Conservation (phyloP, 2,329 filamentous ascomycete genomes). For the Colletotrichum truncatum region DNA sequence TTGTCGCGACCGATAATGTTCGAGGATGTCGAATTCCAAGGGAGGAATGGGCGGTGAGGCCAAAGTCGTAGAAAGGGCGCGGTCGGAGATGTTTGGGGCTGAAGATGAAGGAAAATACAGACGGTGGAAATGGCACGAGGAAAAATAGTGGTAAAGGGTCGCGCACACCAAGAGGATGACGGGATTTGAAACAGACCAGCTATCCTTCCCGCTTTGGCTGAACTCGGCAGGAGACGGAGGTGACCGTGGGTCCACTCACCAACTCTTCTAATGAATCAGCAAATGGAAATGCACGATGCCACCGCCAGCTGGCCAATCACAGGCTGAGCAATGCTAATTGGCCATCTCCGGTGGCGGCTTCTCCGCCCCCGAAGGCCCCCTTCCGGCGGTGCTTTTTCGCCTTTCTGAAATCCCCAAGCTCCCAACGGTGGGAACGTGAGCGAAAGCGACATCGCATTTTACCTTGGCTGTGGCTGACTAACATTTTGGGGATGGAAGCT, state of each 20-base stretch:
- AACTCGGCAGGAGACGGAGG: constrained; percentile 28
- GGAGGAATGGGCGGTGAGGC: background rate
- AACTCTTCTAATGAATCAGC: background rate
- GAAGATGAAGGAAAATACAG: background rate
- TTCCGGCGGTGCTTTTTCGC: constrained; percentile 1
- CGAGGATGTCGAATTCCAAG: background rate
- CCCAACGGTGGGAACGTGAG: constrained; percentile 5
- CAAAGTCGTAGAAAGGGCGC: background rate
- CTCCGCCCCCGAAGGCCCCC: constrained; percentile 1
- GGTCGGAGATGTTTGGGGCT: background rate
- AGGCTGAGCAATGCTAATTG: constrained; percentile 14
- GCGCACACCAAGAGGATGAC: background rate
- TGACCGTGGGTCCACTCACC: constrained; percentile 12
- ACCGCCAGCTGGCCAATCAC: constrained; percentile 12
- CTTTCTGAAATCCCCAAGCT: constrained; percentile 1
- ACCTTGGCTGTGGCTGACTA: constrained; percentile 1
- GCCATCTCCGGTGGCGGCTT: constrained; percentile 16
- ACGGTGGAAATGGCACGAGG: constrained; percentile 6
- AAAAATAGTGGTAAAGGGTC: constrained; percentile 1
- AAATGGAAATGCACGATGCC: constrained; percentile 15
- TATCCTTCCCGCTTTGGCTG: constrained; percentile 20
- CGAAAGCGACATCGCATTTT: background rate
- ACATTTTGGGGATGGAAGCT: background rate
- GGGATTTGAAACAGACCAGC: constrained; percentile 28
- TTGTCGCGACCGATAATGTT: constrained; percentile 1